Evolutionary conservation across 2,329 filamentous ascomycete genomes (phyloP), one percentile per base, ranked within the genome.

Genomic region (Ceratocystis eucalypticola): DNA sequence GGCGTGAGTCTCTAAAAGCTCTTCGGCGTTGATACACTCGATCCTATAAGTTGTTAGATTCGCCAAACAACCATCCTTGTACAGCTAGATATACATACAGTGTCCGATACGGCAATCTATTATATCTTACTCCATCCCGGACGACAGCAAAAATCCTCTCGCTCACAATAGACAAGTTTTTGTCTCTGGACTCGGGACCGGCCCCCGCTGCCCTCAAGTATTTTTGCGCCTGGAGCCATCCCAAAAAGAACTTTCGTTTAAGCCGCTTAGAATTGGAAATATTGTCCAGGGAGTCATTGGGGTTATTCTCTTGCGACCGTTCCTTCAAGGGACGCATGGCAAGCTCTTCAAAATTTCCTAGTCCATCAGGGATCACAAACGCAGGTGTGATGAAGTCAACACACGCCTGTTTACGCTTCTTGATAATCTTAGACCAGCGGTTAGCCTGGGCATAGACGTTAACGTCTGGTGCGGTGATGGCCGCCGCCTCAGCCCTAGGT

Each of bases 361-460:
- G 70, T 4, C 70, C 70, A 61, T 78, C 76, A 1, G 76, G 75
- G 12, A 77, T 69, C n/a, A 77, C 72, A 67, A 77, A 77, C 1
- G 72, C 69, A 4, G 69, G 69, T 8, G 69, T 71, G 61, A 76
- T 71, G 30, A 74, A 68, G 30, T 64, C 57, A 17, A 61, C 33
- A 48, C 68, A 69, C 41, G 46, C 55, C 20, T 53, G 15, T 46
- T 67, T 66, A 20, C 59, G 41, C 33, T 53, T 53, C 64, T 50
- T 65, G 46, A 59, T 64, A 30, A 62, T 67, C 61, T 66, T 50
- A 28, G 62, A 55, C 64, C 61, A 65, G 28, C 61, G 63, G 45
- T 65, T 68, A 33, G 61, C 61, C 15, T 50, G 44, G 4, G 61
- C 33, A 44, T 66, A 64, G 22, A 64, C 37, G 44, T 61, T 64